phyloP scores from a whole-genome alignment of 164 flowering plant species.

The Pachysandra terminalis region DNA sequence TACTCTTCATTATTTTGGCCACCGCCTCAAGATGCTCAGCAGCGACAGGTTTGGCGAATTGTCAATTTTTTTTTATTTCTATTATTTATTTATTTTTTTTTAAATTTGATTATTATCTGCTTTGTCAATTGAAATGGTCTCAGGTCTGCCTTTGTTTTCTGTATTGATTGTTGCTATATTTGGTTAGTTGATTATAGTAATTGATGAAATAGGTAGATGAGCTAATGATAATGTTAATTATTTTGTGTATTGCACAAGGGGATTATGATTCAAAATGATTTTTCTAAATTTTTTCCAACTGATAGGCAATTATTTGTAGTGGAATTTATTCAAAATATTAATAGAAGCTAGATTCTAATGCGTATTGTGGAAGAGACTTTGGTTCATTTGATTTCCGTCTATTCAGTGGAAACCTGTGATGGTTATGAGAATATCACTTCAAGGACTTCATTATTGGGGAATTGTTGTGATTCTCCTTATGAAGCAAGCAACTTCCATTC shows the following conservation, averaged over 20 bases:
- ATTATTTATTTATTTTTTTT: no score
- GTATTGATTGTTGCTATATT: background rate
- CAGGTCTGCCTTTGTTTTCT: background rate
- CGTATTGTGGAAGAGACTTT: background rate
- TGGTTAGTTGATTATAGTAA: background rate
- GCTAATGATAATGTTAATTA: background rate
- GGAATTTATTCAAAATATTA: no score
- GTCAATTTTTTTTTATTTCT: no score
- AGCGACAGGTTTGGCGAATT: slow-evolving; percentile 51
- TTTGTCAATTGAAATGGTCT: background rate
- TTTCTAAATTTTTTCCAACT: background rate
- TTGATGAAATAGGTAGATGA: background rate
- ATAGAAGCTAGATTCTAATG: background rate
- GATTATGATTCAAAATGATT: background rate
- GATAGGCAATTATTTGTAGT: background rate
- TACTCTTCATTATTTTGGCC: slow-evolving; percentile 87
- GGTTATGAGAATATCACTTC: background rate
- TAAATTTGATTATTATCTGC: background rate
- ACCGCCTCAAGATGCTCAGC: slow-evolving; percentile 70
- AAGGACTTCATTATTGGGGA: background rate
- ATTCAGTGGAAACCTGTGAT: background rate
- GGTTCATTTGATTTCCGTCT: background rate
- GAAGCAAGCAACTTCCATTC: background rate
- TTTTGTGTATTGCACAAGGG: background rate
- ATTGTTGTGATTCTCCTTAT: background rate